Conservation (phyloP, 225 moss, liverwort and hornwort species). For the Marchantia polymorpha region DNA sequence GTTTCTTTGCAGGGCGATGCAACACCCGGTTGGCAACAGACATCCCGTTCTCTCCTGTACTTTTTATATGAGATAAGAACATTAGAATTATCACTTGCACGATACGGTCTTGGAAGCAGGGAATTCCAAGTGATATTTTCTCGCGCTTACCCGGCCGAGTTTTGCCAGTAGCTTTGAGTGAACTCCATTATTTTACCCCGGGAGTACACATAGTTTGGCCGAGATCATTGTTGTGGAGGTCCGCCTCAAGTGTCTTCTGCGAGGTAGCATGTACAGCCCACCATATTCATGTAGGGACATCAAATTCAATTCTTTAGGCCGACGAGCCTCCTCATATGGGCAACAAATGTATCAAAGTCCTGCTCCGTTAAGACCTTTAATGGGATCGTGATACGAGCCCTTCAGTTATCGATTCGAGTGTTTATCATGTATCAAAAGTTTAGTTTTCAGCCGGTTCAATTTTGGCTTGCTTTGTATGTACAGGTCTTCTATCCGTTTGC, state of each 20-base stretch:
- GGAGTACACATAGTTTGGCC: not conserved
- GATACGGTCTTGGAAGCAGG: no score
- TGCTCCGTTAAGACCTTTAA: not conserved
- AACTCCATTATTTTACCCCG: not conserved
- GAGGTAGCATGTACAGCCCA: not conserved
- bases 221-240: not conserved
- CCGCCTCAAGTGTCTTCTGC: not conserved
- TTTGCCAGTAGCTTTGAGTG: not conserved
- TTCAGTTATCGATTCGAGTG: no score
- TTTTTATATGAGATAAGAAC: not conserved
- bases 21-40: not conserved
- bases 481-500: no score
- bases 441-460: no score
- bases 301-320: constrained; percentile 7
- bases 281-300: not conserved
- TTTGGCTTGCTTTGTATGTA: no score
- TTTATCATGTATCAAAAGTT: no score
- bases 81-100: not conserved
- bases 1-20: not conserved
- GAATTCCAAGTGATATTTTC: no score
- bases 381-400: not conserved
- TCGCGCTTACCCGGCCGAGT: no score
- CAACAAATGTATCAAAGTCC: not conserved
- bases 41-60: not conserved
- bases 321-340: not conserved